Conservation (phyloP, 1,284 basidiomycete genomes). For the Sutorius eximius region DNA sequence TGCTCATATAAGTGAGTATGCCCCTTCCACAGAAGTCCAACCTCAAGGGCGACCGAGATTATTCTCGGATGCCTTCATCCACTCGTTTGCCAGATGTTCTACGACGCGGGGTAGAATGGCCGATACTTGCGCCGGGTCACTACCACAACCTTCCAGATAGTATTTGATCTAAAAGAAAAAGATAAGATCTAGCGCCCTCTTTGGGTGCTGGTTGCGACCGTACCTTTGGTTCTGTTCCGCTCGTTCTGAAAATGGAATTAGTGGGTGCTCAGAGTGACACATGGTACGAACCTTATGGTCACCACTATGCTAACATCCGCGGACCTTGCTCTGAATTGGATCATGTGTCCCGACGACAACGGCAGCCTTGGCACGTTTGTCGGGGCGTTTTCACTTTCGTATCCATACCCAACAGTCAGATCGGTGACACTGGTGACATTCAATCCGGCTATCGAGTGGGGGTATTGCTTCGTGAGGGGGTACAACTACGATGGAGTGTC, state of each 20-base stretch:
- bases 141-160: slow-evolving; percentile 75
- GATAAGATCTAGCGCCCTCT: background rate
- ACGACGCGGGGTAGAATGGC: slow-evolving; percentile 53
- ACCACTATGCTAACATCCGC: slow-evolving; percentile 52
- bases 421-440: slow-evolving; percentile 65
- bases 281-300: slow-evolving; percentile 56
- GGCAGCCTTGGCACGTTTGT: slow-evolving; percentile 64
- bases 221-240: slow-evolving; percentile 87
- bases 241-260: slow-evolving; percentile 52
- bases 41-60: slow-evolving; percentile 46
- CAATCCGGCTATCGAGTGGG: slow-evolving; percentile 59
- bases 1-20: background rate
- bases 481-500: slow-evolving; percentile 13
- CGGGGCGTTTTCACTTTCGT: slow-evolving; percentile 71
- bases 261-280: background rate
- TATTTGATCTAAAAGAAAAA: slow-evolving; percentile 65
- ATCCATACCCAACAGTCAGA: slow-evolving; percentile 64
- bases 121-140: slow-evolving; percentile 43
- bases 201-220: background rate
- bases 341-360: slow-evolving; percentile 80
- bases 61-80: slow-evolving; percentile 66
- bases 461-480: slow-evolving; percentile 45
- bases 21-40: slow-evolving; percentile 2
- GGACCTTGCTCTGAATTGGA: slow-evolving; percentile 68
- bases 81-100: slow-evolving; percentile 57